Evolutionary conservation across 1,284 basidiomycete species (phyloP), one percentile per base, ranked within the genome.

Genomic region (Apiotrichum mycotoxinovorans): DNA sequence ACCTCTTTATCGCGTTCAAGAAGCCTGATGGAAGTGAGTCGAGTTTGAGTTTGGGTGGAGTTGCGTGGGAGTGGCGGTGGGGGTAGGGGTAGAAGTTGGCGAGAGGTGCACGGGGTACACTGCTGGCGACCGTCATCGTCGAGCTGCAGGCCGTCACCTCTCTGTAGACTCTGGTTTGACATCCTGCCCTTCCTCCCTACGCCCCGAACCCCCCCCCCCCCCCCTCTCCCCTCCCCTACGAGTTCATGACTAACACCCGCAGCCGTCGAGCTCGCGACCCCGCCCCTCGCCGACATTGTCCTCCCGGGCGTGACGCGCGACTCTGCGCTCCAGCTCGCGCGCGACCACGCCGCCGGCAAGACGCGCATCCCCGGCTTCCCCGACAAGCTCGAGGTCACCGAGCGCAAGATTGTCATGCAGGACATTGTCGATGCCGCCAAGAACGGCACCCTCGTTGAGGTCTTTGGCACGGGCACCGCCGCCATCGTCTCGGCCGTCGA

Each of bases 291-390:
- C 70, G 94, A 94, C 55, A 88, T 96, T 82, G 93, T 98, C 69
- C 86, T 99, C 17, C 94, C 95, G 14, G 95, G 95, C 61, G 88
- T 99, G 20, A 98, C 94, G 10, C 87, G 95, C 61, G 92, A 97
- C 77, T 92, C 89, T 65, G 87, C 96, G 44, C 83, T 98, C 38
- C 72, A 83, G 11, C 85, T 98, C 51, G 89, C 91, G 1, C 84
- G 86, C 42, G 85, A 83, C 20, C 95, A 98, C 72, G 75, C 75
- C 20, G 81, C 84, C 3, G 85, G 87, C 51, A 79, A 79, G 62
- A 72, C 79, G 49, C 76, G 68, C 1, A 78, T 95, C 43, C 73
- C 82, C 7, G 83, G 84, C 22, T 79, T 95, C 27, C 81, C 89
- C 1, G 77, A 83, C 1, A 83, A 86, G 40, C 79, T 98, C 59